Evolutionary conservation across 495 filamentous ascomycete species (phyloP), one percentile per base, ranked within the genome.

Genomic region (Clavariopsis aquatica): DNA sequence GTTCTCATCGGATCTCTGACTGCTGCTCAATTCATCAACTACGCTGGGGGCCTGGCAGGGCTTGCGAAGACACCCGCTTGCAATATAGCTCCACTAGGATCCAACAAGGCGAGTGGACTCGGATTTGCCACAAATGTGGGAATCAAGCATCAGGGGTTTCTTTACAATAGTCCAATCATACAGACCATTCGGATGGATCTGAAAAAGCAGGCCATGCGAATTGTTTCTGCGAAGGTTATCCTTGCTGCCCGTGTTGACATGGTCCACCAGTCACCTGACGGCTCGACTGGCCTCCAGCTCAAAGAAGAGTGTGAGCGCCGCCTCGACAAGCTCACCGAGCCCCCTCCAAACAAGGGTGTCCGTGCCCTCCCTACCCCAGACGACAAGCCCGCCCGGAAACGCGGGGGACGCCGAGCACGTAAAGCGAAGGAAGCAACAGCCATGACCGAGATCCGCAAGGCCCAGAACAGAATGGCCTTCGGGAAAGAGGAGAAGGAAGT

Each of bases 341-440:
- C 95, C n/a, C 87, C 94, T 2, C 90, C 91, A 1, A 96, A 94
- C 76, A 91, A 93, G 71, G 91, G 92, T 4, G 81, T 86, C 10
- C 88, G 91, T 65, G 94, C 94, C 0, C 84, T 98, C 9, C 94
- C 94, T 10, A 92, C 91, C 1, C 94, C 94, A 0, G 94, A 98
- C 74, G 94, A 98, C 73, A 98, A 98, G 76, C 94, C 90, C 15
- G 86, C 91, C 17, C 81, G 92, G 20, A 98, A 98, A 77, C 90
- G 94, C 67, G 94, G 94, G 74, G 94, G 94, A 51, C 82, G 95
- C 27, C 83, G 93, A 64, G 94, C 93, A 4, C 84, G 94, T 41
- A 96, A 96, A 74, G 94, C 93, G 62, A 98, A 98, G 81, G 95
- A 97, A 78, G 92, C 93, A 9, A 89, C 89, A 6, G 93, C 94